Conservation (phyloP, 306 rosid genomes). For the Mucuna pruriens region DNA sequence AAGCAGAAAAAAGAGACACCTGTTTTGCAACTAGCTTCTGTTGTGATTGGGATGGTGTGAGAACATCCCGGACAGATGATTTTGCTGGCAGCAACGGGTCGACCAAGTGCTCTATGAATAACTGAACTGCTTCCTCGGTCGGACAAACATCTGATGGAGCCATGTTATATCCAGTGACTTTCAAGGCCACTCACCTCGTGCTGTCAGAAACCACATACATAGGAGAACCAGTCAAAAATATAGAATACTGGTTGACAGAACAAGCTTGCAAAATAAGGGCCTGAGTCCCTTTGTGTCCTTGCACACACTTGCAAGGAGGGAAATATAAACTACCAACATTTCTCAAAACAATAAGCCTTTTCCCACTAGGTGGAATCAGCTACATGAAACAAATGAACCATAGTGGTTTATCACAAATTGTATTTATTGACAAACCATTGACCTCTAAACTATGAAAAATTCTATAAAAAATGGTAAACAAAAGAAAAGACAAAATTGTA, state of each 20-base stretch:
- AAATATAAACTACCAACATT: slow-evolving; percentile 24
- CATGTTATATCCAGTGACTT: slow-evolving; percentile 43
- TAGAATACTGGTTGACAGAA: neutral
- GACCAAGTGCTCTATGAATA: slow-evolving; percentile 63
- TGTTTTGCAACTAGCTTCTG: slow-evolving; percentile 69
- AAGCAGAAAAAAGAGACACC: slow-evolving; percentile 45
- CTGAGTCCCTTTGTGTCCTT: slow-evolving; percentile 8
- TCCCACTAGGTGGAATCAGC: neutral
- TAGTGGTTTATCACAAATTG: neutral
- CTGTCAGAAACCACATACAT: slow-evolving; percentile 15
- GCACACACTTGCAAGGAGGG: slow-evolving; percentile 7
- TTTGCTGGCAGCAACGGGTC: slow-evolving; percentile 69
- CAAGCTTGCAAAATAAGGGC: slow-evolving; percentile 19
- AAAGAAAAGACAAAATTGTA: neutral
- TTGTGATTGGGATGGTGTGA: slow-evolving; percentile 45
- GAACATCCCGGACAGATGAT: slow-evolving; percentile 51
- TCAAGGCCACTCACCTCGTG: neutral
- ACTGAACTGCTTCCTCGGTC: slow-evolving; percentile 70
- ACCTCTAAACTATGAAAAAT: neutral
- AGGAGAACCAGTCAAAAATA: slow-evolving; percentile 13
- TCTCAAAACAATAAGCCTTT: slow-evolving; percentile 9
- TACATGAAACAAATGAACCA: neutral
- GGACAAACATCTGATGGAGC: slow-evolving; percentile 56
- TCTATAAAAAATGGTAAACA: neutral
- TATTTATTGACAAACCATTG: neutral